Evolutionary conservation across 1,139 yeast species (phyloP), one percentile per base, ranked within the genome.

Genomic region (Geotrichum aggregatum): DNA sequence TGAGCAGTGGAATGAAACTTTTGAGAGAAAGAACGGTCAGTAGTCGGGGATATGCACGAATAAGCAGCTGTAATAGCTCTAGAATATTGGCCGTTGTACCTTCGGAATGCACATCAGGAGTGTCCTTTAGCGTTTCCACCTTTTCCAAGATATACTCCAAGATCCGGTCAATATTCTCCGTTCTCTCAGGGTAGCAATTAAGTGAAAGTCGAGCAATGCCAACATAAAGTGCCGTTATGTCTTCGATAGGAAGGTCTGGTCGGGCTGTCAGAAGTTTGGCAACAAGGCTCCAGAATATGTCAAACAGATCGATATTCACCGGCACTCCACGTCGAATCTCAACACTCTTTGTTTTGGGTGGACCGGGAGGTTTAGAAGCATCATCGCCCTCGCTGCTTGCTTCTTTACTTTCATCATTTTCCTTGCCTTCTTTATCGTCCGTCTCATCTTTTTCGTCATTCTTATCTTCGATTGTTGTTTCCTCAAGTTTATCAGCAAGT

Each of bases 221-320:
- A 54, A 82, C 83, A 46, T 88, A 72, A 30, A 89, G 74, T 0
- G 78, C 75, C 5, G 87, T 77, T 54, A 81, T 80, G 58, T 87
- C 94, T 44, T 78, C 80, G 21, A 80, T 65, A 0, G 89, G 73
- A 26, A 89, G 68, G 49, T 83, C 85, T 0, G 87, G 84, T 54
- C 84, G 80, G 7, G 74, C 68, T 49, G 78, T 73, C 52, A 76
- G 73, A 28, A 87, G 66, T 45, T 75, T 75, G 35, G 74, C 68
- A 55, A 86, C 77, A 62, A 85, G 87, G 8, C 70, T 67, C 83
- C 92, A 83, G 64, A 88, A 85, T 19, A 72, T 74, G 36, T 75
- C 75, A 63, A 87, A 83, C 42, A 84, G 67, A 54, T 73, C 66
- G 49, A 59, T 55, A 30, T 66, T 63, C 2, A 46, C 47, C 1